phyloP scores from a whole-genome alignment of 352 stramenopile species.

The Phytopythium cucurbitacearum region DNA sequence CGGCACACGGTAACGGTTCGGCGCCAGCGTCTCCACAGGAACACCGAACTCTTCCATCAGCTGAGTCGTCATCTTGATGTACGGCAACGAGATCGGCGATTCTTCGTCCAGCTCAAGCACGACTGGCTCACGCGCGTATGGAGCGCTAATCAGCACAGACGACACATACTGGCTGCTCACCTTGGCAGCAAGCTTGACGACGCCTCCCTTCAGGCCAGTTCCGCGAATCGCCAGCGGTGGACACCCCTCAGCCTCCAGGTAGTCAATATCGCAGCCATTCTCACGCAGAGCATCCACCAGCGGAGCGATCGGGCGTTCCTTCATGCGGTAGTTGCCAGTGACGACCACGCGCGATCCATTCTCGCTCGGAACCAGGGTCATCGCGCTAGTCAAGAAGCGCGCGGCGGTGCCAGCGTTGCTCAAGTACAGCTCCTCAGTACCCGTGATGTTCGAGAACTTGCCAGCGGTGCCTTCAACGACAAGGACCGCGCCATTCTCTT shows the following conservation, averaged over 20 bases:
- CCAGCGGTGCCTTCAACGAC: conserved; percentile 77
- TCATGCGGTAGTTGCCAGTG: conserved; percentile 95
- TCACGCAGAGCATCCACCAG: conserved; percentile 92
- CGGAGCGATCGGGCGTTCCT: conserved; percentile 95
- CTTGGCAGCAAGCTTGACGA: conserved; percentile 90
- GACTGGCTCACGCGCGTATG: conserved; percentile 75
- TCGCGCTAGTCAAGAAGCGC: conserved; percentile 92
- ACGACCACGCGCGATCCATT: conserved; percentile 44
- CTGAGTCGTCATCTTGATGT: conserved; percentile 92
- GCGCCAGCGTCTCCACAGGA: conserved; percentile 84
- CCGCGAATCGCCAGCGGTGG: conserved; percentile 77
- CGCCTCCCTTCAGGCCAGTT: conserved; percentile 68
- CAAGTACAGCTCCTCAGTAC: conserved; percentile 70
- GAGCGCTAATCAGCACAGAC: conserved; percentile 94
- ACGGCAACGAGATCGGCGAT: conserved; percentile 95
- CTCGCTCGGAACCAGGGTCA: conserved; percentile 57
- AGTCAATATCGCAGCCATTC: conserved; percentile 80
- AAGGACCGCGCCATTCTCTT: conserved; percentile 66
- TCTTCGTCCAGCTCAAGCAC: conserved; percentile 93
- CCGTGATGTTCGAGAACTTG: conserved; percentile 39
- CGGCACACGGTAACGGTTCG: conserved; percentile 73
- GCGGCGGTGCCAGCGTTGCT: conserved; percentile 93
- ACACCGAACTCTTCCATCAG: conserved; percentile 97
- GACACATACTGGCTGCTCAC: conserved; percentile 95
- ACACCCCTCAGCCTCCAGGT: conserved; percentile 54